These are phyloP conservation scores for Lachnellula hyalina DNA, from an alignment of 2,329 filamentous ascomycete species.

Conservation along the genomic window DNA sequence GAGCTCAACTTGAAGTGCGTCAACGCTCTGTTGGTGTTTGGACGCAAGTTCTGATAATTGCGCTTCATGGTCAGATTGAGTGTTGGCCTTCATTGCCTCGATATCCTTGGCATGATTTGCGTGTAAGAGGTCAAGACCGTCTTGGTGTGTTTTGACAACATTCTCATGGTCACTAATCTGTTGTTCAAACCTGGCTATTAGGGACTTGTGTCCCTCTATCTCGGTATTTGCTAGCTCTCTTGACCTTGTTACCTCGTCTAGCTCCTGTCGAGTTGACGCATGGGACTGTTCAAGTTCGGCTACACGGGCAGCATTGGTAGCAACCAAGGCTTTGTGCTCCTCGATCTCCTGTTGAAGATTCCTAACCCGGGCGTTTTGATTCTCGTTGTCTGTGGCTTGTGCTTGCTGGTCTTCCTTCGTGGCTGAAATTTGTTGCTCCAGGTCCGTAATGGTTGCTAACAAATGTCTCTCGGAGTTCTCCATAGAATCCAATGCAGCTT, in stretches of 20 bases:
- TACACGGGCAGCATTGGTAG: constrained; percentile 63
- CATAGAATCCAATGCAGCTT: constrained; percentile 63
- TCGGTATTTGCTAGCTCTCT: constrained; percentile 45
- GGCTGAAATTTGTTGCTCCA: constrained; percentile 55
- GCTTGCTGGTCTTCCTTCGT: constrained; percentile 40
- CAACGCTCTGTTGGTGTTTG: constrained; percentile 53
- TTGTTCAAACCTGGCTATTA: constrained; percentile 49
- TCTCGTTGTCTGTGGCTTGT: constrained; percentile 44
- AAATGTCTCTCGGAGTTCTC: constrained; percentile 68
- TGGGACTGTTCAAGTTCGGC: constrained; percentile 70
- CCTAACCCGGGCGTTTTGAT: constrained; percentile 55
- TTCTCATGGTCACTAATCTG: constrained; percentile 57
- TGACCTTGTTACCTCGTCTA: constrained; percentile 60
- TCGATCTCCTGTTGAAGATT: constrained; percentile 70
- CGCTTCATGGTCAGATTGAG: constrained; percentile 51
- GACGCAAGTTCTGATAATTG: constrained; percentile 53
- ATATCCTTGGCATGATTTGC: constrained; percentile 47
- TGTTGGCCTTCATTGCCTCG: constrained; percentile 41
- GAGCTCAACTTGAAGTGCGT: constrained; percentile 56
- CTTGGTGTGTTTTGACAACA: constrained; percentile 49
- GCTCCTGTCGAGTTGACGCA: constrained; percentile 56
- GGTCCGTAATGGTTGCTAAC: constrained; percentile 63
- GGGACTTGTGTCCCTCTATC: constrained; percentile 35
- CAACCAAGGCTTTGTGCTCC: constrained; percentile 71
- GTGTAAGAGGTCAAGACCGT: constrained; percentile 45